Evolutionary conservation across 1,284 basidiomycete species (phyloP), one percentile per base, ranked within the genome.

Genomic region (Leccinum subrobustum): DNA sequence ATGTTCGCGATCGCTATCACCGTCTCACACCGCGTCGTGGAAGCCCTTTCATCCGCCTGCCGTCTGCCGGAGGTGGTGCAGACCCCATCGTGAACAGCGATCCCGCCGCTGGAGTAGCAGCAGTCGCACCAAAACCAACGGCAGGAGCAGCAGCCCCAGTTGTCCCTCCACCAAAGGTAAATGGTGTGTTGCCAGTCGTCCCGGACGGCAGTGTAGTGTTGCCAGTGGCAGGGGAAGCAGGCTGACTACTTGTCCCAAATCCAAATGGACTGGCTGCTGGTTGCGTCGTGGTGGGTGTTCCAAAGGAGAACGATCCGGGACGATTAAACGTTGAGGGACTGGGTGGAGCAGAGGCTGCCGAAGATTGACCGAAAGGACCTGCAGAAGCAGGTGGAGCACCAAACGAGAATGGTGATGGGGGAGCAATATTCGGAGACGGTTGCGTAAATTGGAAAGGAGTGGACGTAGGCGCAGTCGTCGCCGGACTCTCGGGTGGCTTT

Each of bases 1-100:
- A 54, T 18, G 39, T 53, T 60, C 35, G 52, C 27, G 35, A 54
- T 59, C 52, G 52, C 20, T 52, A 37, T 71, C 51, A 63, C 52
- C 72, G 73, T 61, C 71, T 74, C 52, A 18, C 67, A 37, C 74
- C 73, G 4, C 72, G 74, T 55, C 70, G 81, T 27, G 85, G 85
- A 61, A 87, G 73, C 58, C 81, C 83, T 74, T 82, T 84, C 44
- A 85, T 81, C 57, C 76, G 77, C 50, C 86, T 77, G 52, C 70
- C 67, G 33, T 74, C 70, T n/a, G 70, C 63, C 6, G 75, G 68
- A 5, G 74, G 65, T 12, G 84, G 79, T 11, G 79, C 77, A 33
- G 84, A 73, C 25, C 85, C 84, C 63, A 86, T 86, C 6, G 83
- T 87, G 63, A 87, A 87, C 42, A 86, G 61, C 3, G 79, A 70